phyloP scores from a whole-genome alignment of 1,139 yeast species.

The Yamadazyma aaseri region DNA sequence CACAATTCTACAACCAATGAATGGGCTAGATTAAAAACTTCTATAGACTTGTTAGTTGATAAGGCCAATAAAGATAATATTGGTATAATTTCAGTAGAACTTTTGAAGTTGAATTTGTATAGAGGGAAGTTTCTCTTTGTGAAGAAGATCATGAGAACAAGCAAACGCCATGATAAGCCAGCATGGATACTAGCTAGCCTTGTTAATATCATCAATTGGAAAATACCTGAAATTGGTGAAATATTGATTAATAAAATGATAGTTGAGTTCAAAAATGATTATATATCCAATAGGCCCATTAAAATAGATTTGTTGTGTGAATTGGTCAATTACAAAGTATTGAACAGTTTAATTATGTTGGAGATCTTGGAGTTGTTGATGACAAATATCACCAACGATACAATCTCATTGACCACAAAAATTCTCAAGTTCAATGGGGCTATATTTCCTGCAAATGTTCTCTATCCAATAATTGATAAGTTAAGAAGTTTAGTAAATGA shows the following conservation, averaged over 20 bases:
- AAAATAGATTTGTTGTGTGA: conserved; percentile 57
- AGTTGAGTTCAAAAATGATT: conserved; percentile 58
- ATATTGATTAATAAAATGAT: conserved; percentile 54
- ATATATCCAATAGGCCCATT: conserved; percentile 45
- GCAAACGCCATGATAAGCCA: conserved; percentile 41
- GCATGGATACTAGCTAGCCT: conserved; percentile 59
- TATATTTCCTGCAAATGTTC: conserved; percentile 24
- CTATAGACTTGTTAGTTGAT: conserved; percentile 49
- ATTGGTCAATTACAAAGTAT: conserved; percentile 62
- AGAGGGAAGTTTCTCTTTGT: conserved; percentile 64
- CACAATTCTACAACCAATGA: conserved; percentile 16
- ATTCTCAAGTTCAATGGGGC: conserved; percentile 27
- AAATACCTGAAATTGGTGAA: conserved; percentile 69
- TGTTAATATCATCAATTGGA: conserved; percentile 60
- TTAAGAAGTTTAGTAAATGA: conserved; percentile 62
- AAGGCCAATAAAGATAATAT: conserved; percentile 48
- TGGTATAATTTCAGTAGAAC: conserved; percentile 42
- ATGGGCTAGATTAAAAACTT: conserved; percentile 55
- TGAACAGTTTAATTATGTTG: conserved; percentile 60
- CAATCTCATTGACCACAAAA: conserved; percentile 24
- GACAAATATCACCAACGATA: conserved; percentile 49
- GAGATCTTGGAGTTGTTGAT: conserved; percentile 65
- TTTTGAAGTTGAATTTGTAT: conserved; percentile 54
- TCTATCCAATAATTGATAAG: conserved; percentile 57
- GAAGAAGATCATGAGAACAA: conserved; percentile 50